Evolutionary conservation across 176 grass and related monocot species (phyloP).

Genomic region (Eremochloa ophiuroides): DNA sequence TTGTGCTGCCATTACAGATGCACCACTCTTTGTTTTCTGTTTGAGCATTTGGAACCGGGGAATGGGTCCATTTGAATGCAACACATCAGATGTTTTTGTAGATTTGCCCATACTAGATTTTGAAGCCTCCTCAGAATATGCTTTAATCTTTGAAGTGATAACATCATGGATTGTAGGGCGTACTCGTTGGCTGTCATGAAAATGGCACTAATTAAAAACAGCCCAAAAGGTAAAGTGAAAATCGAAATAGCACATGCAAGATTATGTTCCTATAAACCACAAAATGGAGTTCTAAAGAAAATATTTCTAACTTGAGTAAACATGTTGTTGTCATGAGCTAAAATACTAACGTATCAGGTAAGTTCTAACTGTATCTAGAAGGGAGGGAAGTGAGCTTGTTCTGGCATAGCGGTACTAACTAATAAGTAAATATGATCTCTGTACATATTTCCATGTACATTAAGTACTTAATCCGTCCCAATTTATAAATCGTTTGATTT

Average conservation of each 20-base stretch:
- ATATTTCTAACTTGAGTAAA: conserved; percentile 9
- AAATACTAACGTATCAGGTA: background rate
- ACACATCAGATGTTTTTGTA: conserved; percentile 36
- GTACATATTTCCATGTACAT: conserved; percentile 21
- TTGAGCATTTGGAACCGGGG: conserved; percentile 48
- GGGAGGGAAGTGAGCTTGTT: background rate
- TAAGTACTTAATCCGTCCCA: too few species aligned
- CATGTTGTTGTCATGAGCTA: background rate
- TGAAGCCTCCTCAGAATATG: conserved; percentile 41
- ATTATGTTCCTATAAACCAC: background rate
- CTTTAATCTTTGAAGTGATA: conserved; percentile 82
- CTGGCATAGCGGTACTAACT: background rate
- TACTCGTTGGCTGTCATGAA: conserved; percentile 68
- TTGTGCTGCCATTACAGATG: conserved; percentile 51
- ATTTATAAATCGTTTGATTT: too few species aligned
- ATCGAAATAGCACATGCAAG: background rate
- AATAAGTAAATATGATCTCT: background rate
- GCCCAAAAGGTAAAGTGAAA: background rate
- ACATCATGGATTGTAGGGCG: conserved; percentile 87
- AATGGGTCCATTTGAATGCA: conserved; percentile 44
- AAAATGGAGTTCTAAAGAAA: conserved; percentile 8
- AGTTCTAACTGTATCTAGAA: background rate
- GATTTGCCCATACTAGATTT: conserved; percentile 45
- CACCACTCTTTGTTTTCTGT: conserved; percentile 64
- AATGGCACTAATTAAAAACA: conserved; percentile 22